Evolutionary conservation across 2,329 filamentous ascomycete species (phyloP).

Genomic region (Colletotrichum horii): DNA sequence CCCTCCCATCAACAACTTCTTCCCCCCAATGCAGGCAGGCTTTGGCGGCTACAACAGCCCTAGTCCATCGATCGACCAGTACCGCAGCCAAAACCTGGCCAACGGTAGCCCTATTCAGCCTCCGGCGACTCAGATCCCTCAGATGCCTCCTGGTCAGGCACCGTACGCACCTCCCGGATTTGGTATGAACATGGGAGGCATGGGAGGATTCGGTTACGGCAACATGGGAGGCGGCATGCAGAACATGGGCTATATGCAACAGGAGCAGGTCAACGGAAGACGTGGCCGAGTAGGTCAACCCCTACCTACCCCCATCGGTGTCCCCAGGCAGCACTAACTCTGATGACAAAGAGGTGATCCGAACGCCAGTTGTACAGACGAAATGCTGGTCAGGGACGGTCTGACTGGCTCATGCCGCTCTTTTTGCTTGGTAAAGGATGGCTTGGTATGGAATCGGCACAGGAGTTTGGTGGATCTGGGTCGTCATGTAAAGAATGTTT

Average conservation of each 20-base stretch:
- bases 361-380: constrained; percentile 1
- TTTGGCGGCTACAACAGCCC: constrained; percentile 58
- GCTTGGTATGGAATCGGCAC: constrained; percentile 22
- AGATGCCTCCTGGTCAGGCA: constrained; percentile 47
- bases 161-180: constrained; percentile 56
- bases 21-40: constrained; percentile 59
- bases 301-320: constrained; percentile 23
- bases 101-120: constrained; percentile 59
- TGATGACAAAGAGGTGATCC: constrained; percentile 12
- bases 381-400: constrained; percentile 11
- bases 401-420: constrained; percentile 21
- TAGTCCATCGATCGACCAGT: constrained; percentile 59
- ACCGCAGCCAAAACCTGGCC: constrained; percentile 54
- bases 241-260: constrained; percentile 58
- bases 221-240: constrained; percentile 49
- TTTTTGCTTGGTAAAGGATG: constrained; percentile 15
- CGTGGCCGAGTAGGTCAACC: constrained; percentile 63
- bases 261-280: constrained; percentile 60
- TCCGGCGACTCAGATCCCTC: constrained; percentile 42
- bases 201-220: constrained; percentile 51
- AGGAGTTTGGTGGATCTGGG: constrained; percentile 22
- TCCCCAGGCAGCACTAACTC: constrained; percentile 9
- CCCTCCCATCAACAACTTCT: constrained; percentile 63
- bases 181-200: constrained; percentile 47
- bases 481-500: constrained; percentile 23